Evolutionary conservation across 1,284 basidiomycete species (phyloP).

Genomic region (Agaricales sp.): DNA sequence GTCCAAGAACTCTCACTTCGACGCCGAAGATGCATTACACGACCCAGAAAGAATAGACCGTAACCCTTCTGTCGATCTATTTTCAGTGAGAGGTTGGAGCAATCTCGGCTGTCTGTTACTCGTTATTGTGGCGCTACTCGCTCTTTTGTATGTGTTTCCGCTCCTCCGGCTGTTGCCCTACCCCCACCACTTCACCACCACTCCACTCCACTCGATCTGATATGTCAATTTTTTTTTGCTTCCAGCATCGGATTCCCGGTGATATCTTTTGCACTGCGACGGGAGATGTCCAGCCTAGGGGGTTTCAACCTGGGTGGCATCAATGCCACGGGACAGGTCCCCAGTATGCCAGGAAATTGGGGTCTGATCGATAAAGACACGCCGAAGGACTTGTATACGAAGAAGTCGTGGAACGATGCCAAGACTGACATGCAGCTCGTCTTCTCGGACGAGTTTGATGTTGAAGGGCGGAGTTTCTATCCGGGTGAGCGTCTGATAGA

Average conservation of each 20-base stretch:
- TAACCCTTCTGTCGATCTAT: conserved; percentile 15
- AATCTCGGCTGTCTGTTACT: conserved; percentile 42
- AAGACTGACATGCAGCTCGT: conserved; percentile 17
- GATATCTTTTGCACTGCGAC: conserved; percentile 27
- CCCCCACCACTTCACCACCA: neutral
- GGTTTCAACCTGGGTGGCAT: conserved; percentile 54
- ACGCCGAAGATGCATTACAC: conserved; percentile 28
- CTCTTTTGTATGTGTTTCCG: conserved; percentile 23
- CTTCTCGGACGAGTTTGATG: conserved; percentile 59
- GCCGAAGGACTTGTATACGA: conserved; percentile 29
- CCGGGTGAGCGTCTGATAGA: conserved; percentile 12
- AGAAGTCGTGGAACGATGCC: conserved; percentile 30
- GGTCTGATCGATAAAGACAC: conserved; percentile 43
- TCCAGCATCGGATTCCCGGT: conserved; percentile 25
- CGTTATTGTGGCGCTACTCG: conserved; percentile 25
- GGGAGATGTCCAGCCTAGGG: conserved; percentile 23
- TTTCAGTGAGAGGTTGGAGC: conserved; percentile 28
- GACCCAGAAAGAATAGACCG: conserved; percentile 18
- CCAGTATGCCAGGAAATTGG: conserved; percentile 26
- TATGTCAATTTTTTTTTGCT: conserved; percentile 1
- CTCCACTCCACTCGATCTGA: conserved; percentile 4
- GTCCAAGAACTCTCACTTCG: conserved; percentile 18
- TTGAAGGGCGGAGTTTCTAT: conserved; percentile 46
- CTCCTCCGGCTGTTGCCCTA: neutral
- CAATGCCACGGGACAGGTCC: conserved; percentile 46